Base-by-base conservation (phyloP, 2,329 filamentous ascomycete genomes). In the Xylariales sp. region DNA sequence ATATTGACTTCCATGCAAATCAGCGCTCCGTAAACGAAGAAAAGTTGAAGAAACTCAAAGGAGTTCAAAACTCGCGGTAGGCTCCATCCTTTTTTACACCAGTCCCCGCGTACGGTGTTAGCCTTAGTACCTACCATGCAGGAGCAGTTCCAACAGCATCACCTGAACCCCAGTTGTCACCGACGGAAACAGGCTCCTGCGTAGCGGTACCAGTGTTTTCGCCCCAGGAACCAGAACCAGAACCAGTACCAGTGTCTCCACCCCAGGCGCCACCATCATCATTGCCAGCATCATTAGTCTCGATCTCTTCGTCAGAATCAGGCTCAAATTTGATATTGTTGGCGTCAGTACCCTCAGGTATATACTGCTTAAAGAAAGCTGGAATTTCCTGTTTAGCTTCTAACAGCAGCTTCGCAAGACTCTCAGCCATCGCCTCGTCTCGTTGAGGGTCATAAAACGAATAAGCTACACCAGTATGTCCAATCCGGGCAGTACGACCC, bases 401-500 rank as follows among this genome's bases (percentile, higher is more conserved):
- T 0, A 95, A 55, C 0, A 98, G 70, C 5, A 88, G 81, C 57
- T 90, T 89, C 25, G 88, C 85, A 1, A 98, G 70, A 2, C 85
- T 79, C 8, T 76, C 71, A 0, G 76, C 88, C 29, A 97, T 66
- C 4, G 82, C 74, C 40, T 85, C 77, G 51, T 97, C 86, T 1
- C 74, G 69, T 1, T 90, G 82, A 18, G 83, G 88, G n/a, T n/a
- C n/a, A 69, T 84, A 97, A 66, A 98, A 91, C 0, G 91, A 95
- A 0, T 86, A 91, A 0, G 93, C 90, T 5, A 89, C 66, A 14
- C 93, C 93, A 30, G 76, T 74, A 49, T 95, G 86, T 3, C 93
- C 93, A 55, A 96, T 96, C 37, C 93, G 88, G 38, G 87, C 93
- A 49, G 93, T 98, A 43, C 93, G 90, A 45, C 93, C 85, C 88